A percentile compares a stretch with the other conserved stretches of the same genome.
phyloP scores from a whole-genome alignment of 805 yeast species.

The Candida verbasci region DNA sequence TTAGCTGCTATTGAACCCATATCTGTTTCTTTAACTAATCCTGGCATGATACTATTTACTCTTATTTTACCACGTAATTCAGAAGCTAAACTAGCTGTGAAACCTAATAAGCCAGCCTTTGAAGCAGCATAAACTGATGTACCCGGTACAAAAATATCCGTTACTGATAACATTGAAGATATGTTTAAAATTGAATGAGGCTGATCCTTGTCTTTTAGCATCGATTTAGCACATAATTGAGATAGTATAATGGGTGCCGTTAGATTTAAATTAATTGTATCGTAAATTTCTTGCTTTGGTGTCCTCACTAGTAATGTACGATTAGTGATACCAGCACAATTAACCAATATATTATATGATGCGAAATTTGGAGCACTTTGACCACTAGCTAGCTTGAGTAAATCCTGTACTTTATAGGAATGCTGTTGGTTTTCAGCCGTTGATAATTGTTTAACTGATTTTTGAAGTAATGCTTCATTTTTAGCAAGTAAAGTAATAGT shows the following conservation, averaged over 20 bases:
- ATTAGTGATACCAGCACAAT: conserved; percentile 68
- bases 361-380: background rate
- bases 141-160: conserved; percentile 42
- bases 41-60: conserved; percentile 67
- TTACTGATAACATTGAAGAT: conserved; percentile 57
- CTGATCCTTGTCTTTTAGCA: conserved; percentile 33
- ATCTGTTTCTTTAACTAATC: conserved; percentile 60
- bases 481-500: conserved; percentile 30
- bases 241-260: conserved; percentile 58
- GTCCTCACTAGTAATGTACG: conserved; percentile 45
- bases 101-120: conserved; percentile 66
- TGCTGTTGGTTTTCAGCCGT: conserved; percentile 8
- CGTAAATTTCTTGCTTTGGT: conserved; percentile 34
- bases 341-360: conserved; percentile 42
- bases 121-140: conserved; percentile 64
- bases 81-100: conserved; percentile 53
- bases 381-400: conserved; percentile 3
- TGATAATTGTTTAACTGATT: conserved; percentile 8
- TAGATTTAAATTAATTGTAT: conserved; percentile 53
- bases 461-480: conserved; percentile 29
- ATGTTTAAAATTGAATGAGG: conserved; percentile 51
- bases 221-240: conserved; percentile 45
- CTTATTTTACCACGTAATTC: conserved; percentile 57
- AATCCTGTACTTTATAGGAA: conserved; percentile 10
- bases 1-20: conserved; percentile 43